Evolutionary conservation across 2,329 filamentous ascomycete genomes (phyloP), one percentile per base, ranked within the genome.

Genomic region (Pseudogymnoascus sp.): DNA sequence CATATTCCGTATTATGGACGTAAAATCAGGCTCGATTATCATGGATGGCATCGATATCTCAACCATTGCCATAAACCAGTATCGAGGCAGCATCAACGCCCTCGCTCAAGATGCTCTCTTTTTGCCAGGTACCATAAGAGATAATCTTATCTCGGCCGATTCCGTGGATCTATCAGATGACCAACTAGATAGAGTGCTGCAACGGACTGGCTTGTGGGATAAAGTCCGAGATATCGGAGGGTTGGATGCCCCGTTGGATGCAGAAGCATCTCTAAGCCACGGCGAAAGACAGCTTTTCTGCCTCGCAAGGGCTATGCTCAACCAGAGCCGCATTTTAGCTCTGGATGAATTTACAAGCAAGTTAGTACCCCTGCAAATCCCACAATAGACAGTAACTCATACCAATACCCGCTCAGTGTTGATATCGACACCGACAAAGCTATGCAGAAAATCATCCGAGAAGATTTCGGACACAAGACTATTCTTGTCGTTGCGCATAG

Each of bases 201-300:
- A 33, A 18, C 25, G 50, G 25, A 56, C 50, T 5, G n/a, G 50
- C 10, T 14, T 71, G 3, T 68, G 67, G 67, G 56, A 64, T 8
- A 14, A 67, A 2, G 63, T 70, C 10, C 23, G 14, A 4, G 61
- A 31, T 1, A 68, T 66, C 38, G 69, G 69, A 14, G 68, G 68
- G 1, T 61, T 71, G 3, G 66, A 69, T 12, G 63, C 65, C 1
- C 50, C 64, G 1, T 77, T 87, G 66, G 75, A 76, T n/a, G 73
- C 78, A 1, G 76, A 81, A 5, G 25, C 50, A 18, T 56, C 28
- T 18, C 28, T 56, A 56, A 56, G 50, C 4, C 79, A 81, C 35
- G 86, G 86, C 0, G 85, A 89, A 70, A 80, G 79, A 50, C 86
- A 89, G 68, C 76, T 89, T 0, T 86, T 89, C 67, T 84, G 80